phyloP scores from a whole-genome alignment of 2,329 filamentous ascomycete genomes.

The Domatiomyces globalis region DNA sequence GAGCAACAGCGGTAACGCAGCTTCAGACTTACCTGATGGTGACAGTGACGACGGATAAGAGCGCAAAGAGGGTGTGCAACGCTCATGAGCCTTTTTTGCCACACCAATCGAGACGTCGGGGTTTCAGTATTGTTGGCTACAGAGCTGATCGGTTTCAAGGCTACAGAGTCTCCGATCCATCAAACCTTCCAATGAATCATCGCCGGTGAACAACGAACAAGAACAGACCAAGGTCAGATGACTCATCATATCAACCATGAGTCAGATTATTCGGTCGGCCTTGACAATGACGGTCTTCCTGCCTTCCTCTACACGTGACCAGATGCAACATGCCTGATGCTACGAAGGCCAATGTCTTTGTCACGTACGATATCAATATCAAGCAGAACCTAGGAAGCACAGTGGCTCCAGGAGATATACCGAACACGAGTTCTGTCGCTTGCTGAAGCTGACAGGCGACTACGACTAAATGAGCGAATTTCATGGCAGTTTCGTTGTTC shows the following conservation, averaged over 20 bases:
- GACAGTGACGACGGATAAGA: neutral
- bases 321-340: neutral
- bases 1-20: neutral
- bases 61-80: neutral
- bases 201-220: neutral
- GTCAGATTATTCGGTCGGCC: no score
- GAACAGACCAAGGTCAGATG: neutral
- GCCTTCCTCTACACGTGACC: no score
- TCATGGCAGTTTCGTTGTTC: neutral
- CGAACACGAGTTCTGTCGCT: no score
- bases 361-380: neutral
- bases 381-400: neutral
- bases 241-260: neutral
- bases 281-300: no score
- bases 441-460: neutral
- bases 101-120: neutral
- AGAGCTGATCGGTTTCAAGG: neutral
- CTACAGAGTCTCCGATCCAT: neutral
- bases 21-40: neutral
- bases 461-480: neutral
- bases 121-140: neutral
- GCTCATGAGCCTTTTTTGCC: neutral
- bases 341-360: neutral
- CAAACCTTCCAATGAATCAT: neutral
- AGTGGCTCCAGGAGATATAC: neutral